Evolutionary conservation across 768 basidiomycete genomes (phyloP), one percentile per base, ranked within the genome.

Genomic region (Imleria badia): DNA sequence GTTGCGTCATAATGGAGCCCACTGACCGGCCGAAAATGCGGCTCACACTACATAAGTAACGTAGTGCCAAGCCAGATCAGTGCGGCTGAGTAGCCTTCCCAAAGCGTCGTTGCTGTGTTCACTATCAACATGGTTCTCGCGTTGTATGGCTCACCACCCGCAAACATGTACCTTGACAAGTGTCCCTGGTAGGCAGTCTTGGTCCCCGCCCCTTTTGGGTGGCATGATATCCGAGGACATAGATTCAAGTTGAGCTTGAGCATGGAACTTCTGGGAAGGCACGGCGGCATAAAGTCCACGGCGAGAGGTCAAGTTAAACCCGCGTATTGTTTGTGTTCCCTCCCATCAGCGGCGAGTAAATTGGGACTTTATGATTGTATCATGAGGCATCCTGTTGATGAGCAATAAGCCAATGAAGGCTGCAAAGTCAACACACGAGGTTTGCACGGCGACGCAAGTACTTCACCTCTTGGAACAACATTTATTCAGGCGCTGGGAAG

Each of bases 1-100:
- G 45, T 31, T 43, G 58, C 59, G 54, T 54, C 56, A 52, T 33
- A 55, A 60, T 43, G 39, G 54, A 53, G 45, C 14, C 55, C 31
- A n/a, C 52, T 61, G 46, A 22, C 46, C 49, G 31, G 34, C 60
- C 63, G 40, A 60, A 54, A 63, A 66, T 45, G n/a, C n/a, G 58
- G 65, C 20, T 48, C 41, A 11, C 56, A 62, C 58, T n/a, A n/a
- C n/a, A n/a, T n/a, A n/a, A n/a, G n/a, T 58, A 60, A 60, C 50
- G 54, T 38, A 44, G 65, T 60, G 58, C 55, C 59, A 48, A 52
- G 35, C 65, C 58, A 56, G 48, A 68, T 55, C 56, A 60, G 66
- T 66, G 60, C 60, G 55, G 60, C 63, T 57, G 60, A 57, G 66
- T 67, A 62, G 51, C 19, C 23, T 49, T 55, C 54, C 66, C 26